Evolutionary conservation across 2,329 filamentous ascomycete species (phyloP).

Genomic region (Alternaria ventricosa): DNA sequence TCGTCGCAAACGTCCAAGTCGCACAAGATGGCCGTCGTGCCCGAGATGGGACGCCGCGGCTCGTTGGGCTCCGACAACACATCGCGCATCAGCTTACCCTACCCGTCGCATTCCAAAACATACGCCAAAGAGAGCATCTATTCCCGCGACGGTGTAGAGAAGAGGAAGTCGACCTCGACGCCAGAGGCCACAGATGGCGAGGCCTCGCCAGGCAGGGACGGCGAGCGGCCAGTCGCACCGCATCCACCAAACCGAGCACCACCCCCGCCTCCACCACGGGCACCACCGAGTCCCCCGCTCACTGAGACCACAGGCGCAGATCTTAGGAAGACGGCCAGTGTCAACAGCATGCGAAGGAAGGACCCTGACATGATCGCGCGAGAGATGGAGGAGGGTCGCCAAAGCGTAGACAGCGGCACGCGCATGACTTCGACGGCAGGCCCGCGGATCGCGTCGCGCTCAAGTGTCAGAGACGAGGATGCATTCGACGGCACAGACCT

Average conservation of each 20-base stretch:
- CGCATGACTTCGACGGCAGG: constrained; percentile 47
- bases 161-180: constrained; percentile 40
- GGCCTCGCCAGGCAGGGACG: constrained; percentile 37
- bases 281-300: constrained; percentile 58
- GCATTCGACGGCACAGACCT: constrained; percentile 49
- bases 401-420: constrained; percentile 51
- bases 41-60: constrained; percentile 55
- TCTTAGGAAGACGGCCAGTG: constrained; percentile 53
- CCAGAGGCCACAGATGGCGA: constrained; percentile 54
- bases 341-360: constrained; percentile 52
- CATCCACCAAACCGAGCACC: constrained; percentile 24
- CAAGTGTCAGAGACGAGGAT: constrained; percentile 52
- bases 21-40: constrained; percentile 51
- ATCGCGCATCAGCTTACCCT: constrained; percentile 63
- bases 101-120: constrained; percentile 85
- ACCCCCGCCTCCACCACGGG: constrained; percentile 31
- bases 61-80: constrained; percentile 44
- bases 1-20: constrained; percentile 33
- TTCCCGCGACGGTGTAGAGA: constrained; percentile 55
- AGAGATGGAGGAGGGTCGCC: constrained; percentile 49
- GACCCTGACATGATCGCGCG: constrained; percentile 45
- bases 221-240: constrained; percentile 8
- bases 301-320: constrained; percentile 52
- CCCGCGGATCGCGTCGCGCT: constrained; percentile 48
- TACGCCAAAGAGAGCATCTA: constrained; percentile 87